Base-by-base conservation (phyloP, 1,139 yeast genomes). In the Meyerozyma carpophila region DNA sequence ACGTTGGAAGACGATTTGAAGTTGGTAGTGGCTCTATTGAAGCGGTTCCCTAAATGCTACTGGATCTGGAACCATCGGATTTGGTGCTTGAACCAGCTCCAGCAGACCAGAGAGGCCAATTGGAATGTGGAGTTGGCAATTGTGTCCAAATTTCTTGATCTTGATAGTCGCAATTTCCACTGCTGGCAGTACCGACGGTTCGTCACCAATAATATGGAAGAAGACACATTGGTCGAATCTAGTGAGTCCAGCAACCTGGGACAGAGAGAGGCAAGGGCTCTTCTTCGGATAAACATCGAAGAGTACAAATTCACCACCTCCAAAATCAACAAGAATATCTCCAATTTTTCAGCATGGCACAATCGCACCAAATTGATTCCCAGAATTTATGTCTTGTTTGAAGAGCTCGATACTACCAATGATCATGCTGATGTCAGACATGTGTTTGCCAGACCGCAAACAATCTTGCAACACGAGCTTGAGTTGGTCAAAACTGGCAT, bases 331-430 rank as follows among this genome's bases (percentile, higher is more conserved):
- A 76, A 73, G 45, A 87, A 93, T 62, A 88, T 91, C 45, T 87
- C 96, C 42, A 94, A 93, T 61, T 93, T 85, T 58, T 87, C 96
- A 2, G 98, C 98, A 10, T 91, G 97, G 96, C 97, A 93, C 63
- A 88, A 89, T 59, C 71, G 98, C 49, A 77, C 90, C 8, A 82
- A 81, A 49, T 66, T 91, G 47, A 75, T 90, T 10, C 82, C 84
- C 1, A 66, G 63, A 43, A 62, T 85, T 40, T 71, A 81, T 45
- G 21, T 44, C 1, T 43, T 61, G 28, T 43, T 61, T 14, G 46
- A 46, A 8, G 21, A 39, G n/a, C 40, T 41, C 5, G 43, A 47
- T 2, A 20, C 42, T 4, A 24, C 47, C 3, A 40, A 44, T 6
- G 57, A 34, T 58, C 65, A 31, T 52, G 43, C 43, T 8, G 48